Evolutionary conservation across 139 green algal genomes (phyloP).

Genomic region (Tetradesmus obliquus): DNA sequence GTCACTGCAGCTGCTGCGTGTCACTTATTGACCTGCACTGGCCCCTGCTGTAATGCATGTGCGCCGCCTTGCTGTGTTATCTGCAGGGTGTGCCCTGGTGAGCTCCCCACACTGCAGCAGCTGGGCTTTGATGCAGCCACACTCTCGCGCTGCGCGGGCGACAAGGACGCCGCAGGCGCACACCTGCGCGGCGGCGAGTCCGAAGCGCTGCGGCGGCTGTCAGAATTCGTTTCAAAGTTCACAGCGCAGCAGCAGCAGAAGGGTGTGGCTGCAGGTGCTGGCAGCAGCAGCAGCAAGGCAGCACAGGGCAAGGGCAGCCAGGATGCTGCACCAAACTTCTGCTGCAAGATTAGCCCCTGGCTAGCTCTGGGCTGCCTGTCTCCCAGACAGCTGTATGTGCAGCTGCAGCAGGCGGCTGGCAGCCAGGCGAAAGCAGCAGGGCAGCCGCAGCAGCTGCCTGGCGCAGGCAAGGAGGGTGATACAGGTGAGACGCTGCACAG

Average conservation of each 20-base stretch:
- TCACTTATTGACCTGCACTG: neutral
- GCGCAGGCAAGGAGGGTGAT: neutral
- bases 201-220: conserved; percentile 76
- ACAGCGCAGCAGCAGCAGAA: neutral
- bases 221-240: conserved; percentile 62
- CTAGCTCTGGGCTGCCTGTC: conserved; percentile 88
- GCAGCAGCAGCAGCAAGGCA: neutral
- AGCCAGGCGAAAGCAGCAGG: conserved; percentile 6
- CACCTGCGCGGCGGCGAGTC: conserved; percentile 67
- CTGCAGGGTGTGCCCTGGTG: conserved; percentile 7
- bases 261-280: neutral
- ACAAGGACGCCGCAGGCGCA: neutral
- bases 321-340: conserved; percentile 64
- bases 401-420: conserved; percentile 16
- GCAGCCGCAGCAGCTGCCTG: neutral
- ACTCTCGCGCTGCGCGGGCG: neutral
- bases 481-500: neutral
- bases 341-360: conserved; percentile 84
- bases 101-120: conserved; percentile 73
- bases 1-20: neutral
- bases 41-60: no score
- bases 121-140: conserved; percentile 63
- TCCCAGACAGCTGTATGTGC: conserved; percentile 67
- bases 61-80: neutral
- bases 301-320: neutral